A percentile compares a stretch with the other conserved stretches of the same genome.
phyloP scores from a whole-genome alignment of 495 filamentous ascomycete species.

The Saxophila tyrrhenica region DNA sequence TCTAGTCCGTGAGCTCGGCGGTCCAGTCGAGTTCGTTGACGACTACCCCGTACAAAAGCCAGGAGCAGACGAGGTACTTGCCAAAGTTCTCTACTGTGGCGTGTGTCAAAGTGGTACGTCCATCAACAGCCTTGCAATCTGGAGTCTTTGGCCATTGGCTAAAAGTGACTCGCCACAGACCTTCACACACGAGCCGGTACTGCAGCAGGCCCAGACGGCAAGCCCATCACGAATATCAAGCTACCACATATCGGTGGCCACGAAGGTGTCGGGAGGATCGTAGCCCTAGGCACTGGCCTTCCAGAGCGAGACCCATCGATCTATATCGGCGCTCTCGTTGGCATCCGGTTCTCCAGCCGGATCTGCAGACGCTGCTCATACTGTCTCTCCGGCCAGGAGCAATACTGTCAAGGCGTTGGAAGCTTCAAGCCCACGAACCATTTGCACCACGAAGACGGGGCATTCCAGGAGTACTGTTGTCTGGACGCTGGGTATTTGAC shows the following conservation, averaged over 20 bases:
- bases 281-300: slow-evolving; percentile 31
- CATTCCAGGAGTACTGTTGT: slow-evolving; percentile 57
- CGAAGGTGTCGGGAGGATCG: slow-evolving; percentile 38
- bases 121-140: too few species aligned
- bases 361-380: slow-evolving; percentile 40
- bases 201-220: slow-evolving; percentile 34
- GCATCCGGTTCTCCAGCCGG: slow-evolving; percentile 37
- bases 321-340: slow-evolving; percentile 34
- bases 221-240: slow-evolving; percentile 38
- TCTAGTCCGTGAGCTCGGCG: slow-evolving; percentile 29
- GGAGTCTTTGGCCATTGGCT: too few species aligned
- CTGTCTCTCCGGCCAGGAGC: slow-evolving; percentile 38
- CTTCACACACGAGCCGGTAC: slow-evolving; percentile 37
- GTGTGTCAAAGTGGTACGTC: slow-evolving; percentile 36
- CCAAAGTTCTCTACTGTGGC: slow-evolving; percentile 39
- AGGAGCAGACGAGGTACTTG: slow-evolving; percentile 37
- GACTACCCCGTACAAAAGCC: slow-evolving; percentile 39
- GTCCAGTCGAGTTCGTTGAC: slow-evolving; percentile 34
- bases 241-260: slow-evolving; percentile 41
- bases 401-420: slow-evolving; percentile 24
- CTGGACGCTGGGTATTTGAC: slow-evolving; percentile 43
- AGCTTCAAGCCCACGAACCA: slow-evolving; percentile 37
- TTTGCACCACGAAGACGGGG: slow-evolving; percentile 40
- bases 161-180: too few species aligned
- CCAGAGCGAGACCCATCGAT: slow-evolving; percentile 18